A percentile compares a stretch with the other conserved stretches of the same genome.
These are phyloP conservation scores for Castanopsis chinensis DNA, from an alignment of 306 rosid species.

Conservation along the genomic window DNA sequence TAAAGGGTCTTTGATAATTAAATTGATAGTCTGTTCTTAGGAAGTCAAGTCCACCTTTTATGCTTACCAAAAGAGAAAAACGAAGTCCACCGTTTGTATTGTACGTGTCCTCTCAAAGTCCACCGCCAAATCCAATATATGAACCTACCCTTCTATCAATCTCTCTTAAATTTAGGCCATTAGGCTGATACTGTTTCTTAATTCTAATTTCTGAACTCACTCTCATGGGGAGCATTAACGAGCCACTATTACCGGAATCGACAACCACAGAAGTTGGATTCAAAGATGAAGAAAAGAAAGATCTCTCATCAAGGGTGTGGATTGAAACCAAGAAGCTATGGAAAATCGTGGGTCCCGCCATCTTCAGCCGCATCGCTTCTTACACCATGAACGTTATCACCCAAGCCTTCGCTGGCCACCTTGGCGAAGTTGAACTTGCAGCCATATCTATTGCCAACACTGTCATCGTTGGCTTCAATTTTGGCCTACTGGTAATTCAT, in stretches of 20 bases:
- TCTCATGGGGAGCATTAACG: not conserved
- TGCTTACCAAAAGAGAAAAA: no score
- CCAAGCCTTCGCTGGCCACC: constrained; percentile 80
- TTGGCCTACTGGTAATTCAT: constrained; percentile 63
- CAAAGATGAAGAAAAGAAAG: not conserved
- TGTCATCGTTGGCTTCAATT: constrained; percentile 74
- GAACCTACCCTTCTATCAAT: not conserved
- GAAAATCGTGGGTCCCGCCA: constrained; percentile 71
- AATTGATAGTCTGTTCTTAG: no score
- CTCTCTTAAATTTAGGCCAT: not conserved
- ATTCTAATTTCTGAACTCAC: not conserved
- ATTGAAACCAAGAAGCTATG: constrained; percentile 62
- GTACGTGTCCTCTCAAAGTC: not conserved
- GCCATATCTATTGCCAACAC: constrained; percentile 74
- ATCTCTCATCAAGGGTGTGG: constrained; percentile 35
- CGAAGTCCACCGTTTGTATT: not conserved
- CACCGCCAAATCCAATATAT: not conserved
- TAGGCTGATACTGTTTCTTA: not conserved
- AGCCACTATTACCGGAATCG: not conserved
- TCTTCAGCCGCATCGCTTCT: constrained; percentile 58
- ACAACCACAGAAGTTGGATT: not conserved
- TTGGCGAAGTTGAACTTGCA: constrained; percentile 66
- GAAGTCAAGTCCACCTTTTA: not conserved
- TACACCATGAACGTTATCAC: constrained; percentile 72
- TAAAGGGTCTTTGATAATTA: no score